Base-by-base conservation (phyloP, 2,329 filamentous ascomycete species). In the Pyrenophora graminea region DNA sequence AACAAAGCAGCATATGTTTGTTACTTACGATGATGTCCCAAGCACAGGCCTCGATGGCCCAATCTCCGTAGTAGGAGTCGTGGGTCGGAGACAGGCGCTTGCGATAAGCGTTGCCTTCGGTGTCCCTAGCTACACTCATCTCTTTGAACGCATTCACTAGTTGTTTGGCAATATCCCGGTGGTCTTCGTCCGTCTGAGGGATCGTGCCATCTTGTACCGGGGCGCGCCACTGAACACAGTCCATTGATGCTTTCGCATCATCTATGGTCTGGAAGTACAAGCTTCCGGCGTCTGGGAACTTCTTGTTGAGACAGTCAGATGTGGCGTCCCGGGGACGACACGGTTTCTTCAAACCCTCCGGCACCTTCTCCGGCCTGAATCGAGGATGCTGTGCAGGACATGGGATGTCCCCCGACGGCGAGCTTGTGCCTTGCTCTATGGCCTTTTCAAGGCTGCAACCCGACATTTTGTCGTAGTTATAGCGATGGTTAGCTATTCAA, bases 11-110 rank as follows among this genome's bases (percentile, higher is more conserved):
- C 1, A 25, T 19, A 7, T 6, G n/a, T 2, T 17, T 32, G 33
- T 15, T 2, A 43, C 51, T 39, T 23, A 54, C 54, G 23, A 59
- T 3, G 3, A 59, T 44, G 7, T 52, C 40, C 56, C 56, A 59
- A 12, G 51, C 48, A 39, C 56, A 59, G 5, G 40, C 39, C 27
- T 59, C 56, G 18, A 59, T 48, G 4, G 54, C 45, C 53, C 56
- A 56, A 5, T 56, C 42, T n/a, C 33, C 13, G 15, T 56, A 56
- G 46, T 27, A 52, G 6, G 23, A 25, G 8, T 25, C 6, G 30
- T n/a, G 8, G 30, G 6, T 48, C 13, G 46, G 40, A 18, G 48
- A 52, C 17, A 59, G 31, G 30, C 56, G 53, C 48, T 50, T 59
- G 38, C 47, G 56, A 18, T 59, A 55, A 15, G 50, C 48, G 40